phyloP scores from a whole-genome alignment of 1,284 basidiomycete genomes.

The Chiua sp. region DNA sequence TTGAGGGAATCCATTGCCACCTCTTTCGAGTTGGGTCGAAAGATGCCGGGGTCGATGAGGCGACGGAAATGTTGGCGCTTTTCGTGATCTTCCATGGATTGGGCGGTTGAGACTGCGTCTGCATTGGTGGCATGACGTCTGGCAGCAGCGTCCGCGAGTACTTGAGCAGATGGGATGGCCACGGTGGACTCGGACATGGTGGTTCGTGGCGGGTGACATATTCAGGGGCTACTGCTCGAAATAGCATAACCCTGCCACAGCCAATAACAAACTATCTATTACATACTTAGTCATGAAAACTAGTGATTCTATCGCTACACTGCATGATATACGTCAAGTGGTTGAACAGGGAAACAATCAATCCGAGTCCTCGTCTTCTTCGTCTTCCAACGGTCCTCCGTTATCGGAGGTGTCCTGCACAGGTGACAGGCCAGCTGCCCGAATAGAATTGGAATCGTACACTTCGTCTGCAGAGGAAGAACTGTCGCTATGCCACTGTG shows the following conservation, averaged over 20 bases:
- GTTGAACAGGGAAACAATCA: background rate
- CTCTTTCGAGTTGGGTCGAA: conserved; percentile 68
- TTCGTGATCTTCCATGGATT: conserved; percentile 62
- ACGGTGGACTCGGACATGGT: conserved; percentile 14
- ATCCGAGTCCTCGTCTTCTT: conserved; percentile 24
- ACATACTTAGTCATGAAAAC: background rate
- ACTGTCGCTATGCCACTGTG: conserved; percentile 66
- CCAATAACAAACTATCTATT: background rate
- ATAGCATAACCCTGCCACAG: background rate
- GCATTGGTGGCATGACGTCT: conserved; percentile 40
- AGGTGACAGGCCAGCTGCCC: conserved; percentile 23
- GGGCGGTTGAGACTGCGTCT: conserved; percentile 38
- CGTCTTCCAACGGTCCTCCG: conserved; percentile 17
- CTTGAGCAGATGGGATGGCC: conserved; percentile 15
- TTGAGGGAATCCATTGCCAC: conserved; percentile 64
- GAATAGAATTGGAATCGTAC: conserved; percentile 29
- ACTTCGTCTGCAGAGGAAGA: conserved; percentile 60
- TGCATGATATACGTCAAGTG: background rate
- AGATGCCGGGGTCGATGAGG: conserved; percentile 78
- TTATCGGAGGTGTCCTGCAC: conserved; percentile 19
- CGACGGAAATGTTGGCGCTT: conserved; percentile 72
- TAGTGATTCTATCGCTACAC: conserved; percentile 17
- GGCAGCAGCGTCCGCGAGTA: conserved; percentile 52
- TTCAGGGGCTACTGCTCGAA: conserved; percentile 18
- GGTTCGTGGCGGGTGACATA: background rate